phyloP scores from a whole-genome alignment of 2,329 filamentous ascomycete genomes.

The Stemphylium vesicarium region DNA sequence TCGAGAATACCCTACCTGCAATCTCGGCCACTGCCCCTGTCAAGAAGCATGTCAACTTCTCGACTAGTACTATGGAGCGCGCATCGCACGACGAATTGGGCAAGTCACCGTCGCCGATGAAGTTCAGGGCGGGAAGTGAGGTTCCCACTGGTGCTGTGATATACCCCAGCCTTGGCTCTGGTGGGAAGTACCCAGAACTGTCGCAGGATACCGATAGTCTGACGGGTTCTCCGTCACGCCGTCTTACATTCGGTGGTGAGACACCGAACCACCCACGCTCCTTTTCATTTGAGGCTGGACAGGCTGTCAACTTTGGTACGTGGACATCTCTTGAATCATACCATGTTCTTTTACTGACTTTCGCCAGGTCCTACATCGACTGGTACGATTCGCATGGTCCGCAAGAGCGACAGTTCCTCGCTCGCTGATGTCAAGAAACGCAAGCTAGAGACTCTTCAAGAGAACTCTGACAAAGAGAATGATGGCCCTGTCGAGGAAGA shows the following conservation, averaged over 20 bases:
- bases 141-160: constrained; percentile 40
- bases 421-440: constrained; percentile 50
- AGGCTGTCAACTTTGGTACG: constrained; percentile 51
- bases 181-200: constrained; percentile 49
- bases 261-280: constrained; percentile 44
- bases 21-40: constrained; percentile 70
- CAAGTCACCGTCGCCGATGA: constrained; percentile 46
- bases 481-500: constrained; percentile 36
- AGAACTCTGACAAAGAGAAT: constrained; percentile 55
- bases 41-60: constrained; percentile 84
- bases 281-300: constrained; percentile 58
- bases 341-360: not conserved
- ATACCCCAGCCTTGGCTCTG: constrained; percentile 37
- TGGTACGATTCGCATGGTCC: constrained; percentile 52
- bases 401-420: constrained; percentile 51
- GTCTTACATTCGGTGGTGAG: constrained; percentile 45
- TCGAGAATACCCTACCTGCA: constrained; percentile 61
- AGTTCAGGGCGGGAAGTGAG: constrained; percentile 44
- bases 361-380: constrained; percentile 41
- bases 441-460: constrained; percentile 50
- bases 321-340: not conserved
- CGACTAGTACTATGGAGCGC: constrained; percentile 67
- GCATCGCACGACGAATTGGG: constrained; percentile 38
- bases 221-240: constrained; percentile 37
- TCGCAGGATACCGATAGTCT: constrained; percentile 33